Base-by-base conservation (phyloP, 2,329 filamentous ascomycete species). In the Cryphonectria parasitica region DNA sequence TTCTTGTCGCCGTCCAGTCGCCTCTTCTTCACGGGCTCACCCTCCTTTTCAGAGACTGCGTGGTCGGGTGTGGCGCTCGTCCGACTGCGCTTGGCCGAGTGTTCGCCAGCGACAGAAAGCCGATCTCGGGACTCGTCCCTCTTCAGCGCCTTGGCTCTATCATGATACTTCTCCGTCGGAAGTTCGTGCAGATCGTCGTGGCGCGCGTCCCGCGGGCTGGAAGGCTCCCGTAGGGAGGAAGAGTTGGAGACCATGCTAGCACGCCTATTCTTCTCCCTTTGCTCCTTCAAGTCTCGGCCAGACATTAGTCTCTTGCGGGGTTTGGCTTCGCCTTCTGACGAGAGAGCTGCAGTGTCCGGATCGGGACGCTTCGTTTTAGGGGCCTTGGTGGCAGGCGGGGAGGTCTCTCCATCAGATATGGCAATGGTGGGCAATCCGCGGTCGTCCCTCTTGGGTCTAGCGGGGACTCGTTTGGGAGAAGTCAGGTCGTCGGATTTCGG, bases 231-330 rank as follows among this genome's bases (percentile, higher is more conserved):
- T 36, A 85, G 72, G 2, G 83, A 83, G 4, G 88, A 88, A 41
- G 85, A 80, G 61, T 82, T 89, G 1, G 88, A 90, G 0, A 81
- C 84, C 79, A 89, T 80, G 76, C 88, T 90, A 61, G 86, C 82
- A 8, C 89, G 86, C 25, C 88, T 83, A 73, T 89, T 86, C 77
- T 86, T 87, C 68, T 88, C 86, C 25, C 86, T 82, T 75, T 89
- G 87, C 13, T 86, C 87, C 72, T 88, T 87, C 54, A 90, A 78
- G 69, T 91, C 89, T 66, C 85, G 86, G 49, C 89, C 89, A 0
- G 89, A 91, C 28, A 91, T 83, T 15, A 91, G 83, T 76, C 90
- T 91, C 54, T 88, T 83, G 34, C 89, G 82, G 1, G 89, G 88
- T 76, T 90, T 91, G 11, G 85, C 78, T 76, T 89, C 88, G 1